Conservation (phyloP, 305 asterid species). For the Striga hermonthica region DNA sequence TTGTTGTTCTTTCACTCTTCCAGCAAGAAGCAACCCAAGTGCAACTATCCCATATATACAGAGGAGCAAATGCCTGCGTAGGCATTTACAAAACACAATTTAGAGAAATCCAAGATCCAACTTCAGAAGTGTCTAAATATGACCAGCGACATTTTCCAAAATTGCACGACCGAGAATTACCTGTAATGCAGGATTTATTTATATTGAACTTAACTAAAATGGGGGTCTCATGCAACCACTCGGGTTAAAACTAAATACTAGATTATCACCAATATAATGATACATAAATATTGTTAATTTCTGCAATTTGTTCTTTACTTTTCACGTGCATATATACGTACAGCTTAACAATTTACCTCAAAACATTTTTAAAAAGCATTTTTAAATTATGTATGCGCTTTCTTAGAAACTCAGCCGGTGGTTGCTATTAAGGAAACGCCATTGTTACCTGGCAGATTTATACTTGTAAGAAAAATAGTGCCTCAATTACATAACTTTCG, state of each 20-base stretch:
- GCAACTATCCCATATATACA: conserved; percentile 76
- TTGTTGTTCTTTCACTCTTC: conserved; percentile 71
- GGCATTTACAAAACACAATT: conserved; percentile 28
- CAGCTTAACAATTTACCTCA: neutral
- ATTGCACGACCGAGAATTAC: conserved; percentile 12
- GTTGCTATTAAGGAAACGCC: neutral
- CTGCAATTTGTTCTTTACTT: neutral
- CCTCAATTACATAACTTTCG: conserved; percentile 21
- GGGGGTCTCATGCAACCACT: neutral
- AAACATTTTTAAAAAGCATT: neutral
- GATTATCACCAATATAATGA: neutral
- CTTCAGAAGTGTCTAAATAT: conserved; percentile 7
- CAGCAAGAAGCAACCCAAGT: conserved; percentile 74
- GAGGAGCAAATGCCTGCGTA: conserved; percentile 86
- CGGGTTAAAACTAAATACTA: neutral
- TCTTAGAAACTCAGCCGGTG: neutral
- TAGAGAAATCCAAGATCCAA: conserved; percentile 28
- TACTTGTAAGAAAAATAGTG: conserved; percentile 14
- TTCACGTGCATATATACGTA: too few species aligned
- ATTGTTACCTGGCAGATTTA: neutral
- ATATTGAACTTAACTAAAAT: conserved; percentile 17
- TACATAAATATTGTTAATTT: neutral
- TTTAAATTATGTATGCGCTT: neutral
- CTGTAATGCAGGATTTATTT: neutral
- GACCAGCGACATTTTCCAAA: neutral